Percentiles rank a stretch among this genome's conserved stretches.
phyloP scores from a whole-genome alignment of 495 filamentous ascomycete genomes.

The Daldinia caldariorum region DNA sequence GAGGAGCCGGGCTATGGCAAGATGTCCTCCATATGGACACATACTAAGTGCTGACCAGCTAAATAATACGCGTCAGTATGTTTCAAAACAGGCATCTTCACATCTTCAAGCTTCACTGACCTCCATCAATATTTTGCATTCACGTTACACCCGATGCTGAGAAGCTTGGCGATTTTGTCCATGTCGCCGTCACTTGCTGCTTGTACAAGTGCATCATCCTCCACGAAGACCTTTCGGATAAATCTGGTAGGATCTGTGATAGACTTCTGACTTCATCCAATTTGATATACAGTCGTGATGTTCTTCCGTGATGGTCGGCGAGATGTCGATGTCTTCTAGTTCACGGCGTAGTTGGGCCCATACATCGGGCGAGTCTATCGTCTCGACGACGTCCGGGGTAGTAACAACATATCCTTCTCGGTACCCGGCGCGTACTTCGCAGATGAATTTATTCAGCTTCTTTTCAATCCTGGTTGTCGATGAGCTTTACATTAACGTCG shows the following conservation, averaged over 20 bases:
- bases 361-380: constrained; percentile 47
- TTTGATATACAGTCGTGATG: constrained; percentile 47
- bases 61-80: constrained; percentile 15
- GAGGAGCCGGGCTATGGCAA: constrained; percentile 40
- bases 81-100: not conserved
- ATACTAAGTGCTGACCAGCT: constrained; percentile 47
- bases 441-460: constrained; percentile 50
- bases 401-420: constrained; percentile 49
- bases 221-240: constrained; percentile 36
- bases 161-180: constrained; percentile 39
- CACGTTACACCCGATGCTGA: constrained; percentile 41
- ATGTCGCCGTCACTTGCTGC: constrained; percentile 43
- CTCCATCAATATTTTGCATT: constrained; percentile 44
- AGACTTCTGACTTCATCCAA: constrained; percentile 43
- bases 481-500: constrained; percentile 33
- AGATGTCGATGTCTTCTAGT: constrained; percentile 53
- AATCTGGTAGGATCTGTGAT: constrained; percentile 25
- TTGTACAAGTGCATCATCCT: constrained; percentile 45
- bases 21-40: constrained; percentile 43
- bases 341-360: constrained; percentile 52
- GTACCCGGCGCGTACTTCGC: constrained; percentile 50
- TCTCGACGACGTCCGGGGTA: constrained; percentile 38
- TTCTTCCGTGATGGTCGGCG: constrained; percentile 45
- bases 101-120: constrained; percentile 18
- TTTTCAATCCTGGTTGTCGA: constrained; percentile 48